Evolutionary conservation across 805 yeast species (phyloP).

Genomic region (Lachancea quebecensis): DNA sequence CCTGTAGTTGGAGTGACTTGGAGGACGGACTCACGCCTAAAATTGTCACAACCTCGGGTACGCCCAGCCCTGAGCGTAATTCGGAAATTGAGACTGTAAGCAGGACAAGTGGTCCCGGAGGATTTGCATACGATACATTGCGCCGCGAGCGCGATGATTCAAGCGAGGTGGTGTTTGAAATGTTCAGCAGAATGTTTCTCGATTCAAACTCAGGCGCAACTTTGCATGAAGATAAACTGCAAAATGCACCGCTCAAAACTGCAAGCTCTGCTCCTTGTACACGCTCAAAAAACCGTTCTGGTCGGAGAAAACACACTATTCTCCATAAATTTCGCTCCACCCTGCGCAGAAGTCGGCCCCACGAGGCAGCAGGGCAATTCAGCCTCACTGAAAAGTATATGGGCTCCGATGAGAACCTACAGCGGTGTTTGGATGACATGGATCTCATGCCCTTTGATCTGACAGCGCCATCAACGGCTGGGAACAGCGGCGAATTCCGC

Average conservation of each 20-base stretch:
- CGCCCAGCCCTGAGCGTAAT: too few species aligned
- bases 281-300: neutral
- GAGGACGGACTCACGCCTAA: neutral
- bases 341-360: conserved; percentile 3
- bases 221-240: neutral
- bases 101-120: too few species aligned
- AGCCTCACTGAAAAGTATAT: conserved; percentile 8
- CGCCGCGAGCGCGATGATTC: neutral
- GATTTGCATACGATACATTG: too few species aligned
- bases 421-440: conserved; percentile 8
- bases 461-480: conserved; percentile 6
- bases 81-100: too few species aligned
- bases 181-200: conserved; percentile 3
- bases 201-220: conserved; percentile 5
- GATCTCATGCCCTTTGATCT: conserved; percentile 8
- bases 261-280: neutral
- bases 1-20: conserved; percentile 4
- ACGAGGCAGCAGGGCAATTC: neutral
- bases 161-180: neutral
- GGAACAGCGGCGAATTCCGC: conserved; percentile 1
- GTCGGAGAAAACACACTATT: neutral
- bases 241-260: neutral
- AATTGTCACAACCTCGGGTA: too few species aligned
- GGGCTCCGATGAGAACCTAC: conserved; percentile 8
- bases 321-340: conserved; percentile 4